Evolutionary conservation across 2,329 filamentous ascomycete species (phyloP).

Genomic region (Penicillium corylophilum): DNA sequence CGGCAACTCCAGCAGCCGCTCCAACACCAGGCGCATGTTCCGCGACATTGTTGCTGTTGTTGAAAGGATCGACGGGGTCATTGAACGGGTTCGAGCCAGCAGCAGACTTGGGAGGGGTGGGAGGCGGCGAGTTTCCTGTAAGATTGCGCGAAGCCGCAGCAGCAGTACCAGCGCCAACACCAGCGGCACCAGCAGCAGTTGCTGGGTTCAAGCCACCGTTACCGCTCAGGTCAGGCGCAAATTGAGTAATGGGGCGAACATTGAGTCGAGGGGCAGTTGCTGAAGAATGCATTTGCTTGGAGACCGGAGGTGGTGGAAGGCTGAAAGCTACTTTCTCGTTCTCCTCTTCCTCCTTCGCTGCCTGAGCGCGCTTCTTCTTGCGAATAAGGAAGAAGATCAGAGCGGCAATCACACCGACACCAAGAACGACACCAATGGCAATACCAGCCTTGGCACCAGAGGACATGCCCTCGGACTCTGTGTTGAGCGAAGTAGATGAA

Average conservation of each 20-base stretch:
- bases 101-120: constrained; percentile 41
- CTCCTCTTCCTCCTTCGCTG: constrained; percentile 47
- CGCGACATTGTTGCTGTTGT: constrained; percentile 24
- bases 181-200: constrained; percentile 19
- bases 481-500: constrained; percentile 22
- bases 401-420: constrained; percentile 65
- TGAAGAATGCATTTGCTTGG: constrained; percentile 38
- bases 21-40: constrained; percentile 28
- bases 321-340: constrained; percentile 61
- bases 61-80: constrained; percentile 70
- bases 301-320: constrained; percentile 32
- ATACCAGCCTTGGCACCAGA: constrained; percentile 71
- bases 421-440: constrained; percentile 74
- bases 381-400: constrained; percentile 70
- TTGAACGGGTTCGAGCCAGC: constrained; percentile 48
- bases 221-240: constrained; percentile 64
- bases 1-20: constrained; percentile 39
- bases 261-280: constrained; percentile 75
- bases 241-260: constrained; percentile 79
- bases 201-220: constrained; percentile 19
- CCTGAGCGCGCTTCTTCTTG: constrained; percentile 64
- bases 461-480: constrained; percentile 40
- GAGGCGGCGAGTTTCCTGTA: constrained; percentile 32
- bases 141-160: constrained; percentile 33
- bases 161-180: constrained; percentile 18